phyloP scores from a whole-genome alignment of 352 stramenopile species.

The Lagenidium giganteum region DNA sequence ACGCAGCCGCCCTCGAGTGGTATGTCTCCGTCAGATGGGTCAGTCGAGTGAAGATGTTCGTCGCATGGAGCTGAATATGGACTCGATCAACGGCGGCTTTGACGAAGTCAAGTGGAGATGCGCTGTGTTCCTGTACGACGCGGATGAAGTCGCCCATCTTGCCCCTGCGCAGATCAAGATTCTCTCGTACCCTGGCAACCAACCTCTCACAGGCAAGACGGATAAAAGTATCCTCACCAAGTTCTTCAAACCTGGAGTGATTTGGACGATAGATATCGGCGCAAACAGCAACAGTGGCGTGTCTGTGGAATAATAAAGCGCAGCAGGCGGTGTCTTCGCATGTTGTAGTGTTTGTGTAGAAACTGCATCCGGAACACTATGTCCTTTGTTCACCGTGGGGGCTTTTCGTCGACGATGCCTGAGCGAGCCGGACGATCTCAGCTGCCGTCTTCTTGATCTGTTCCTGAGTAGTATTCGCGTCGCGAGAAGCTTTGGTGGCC shows the following conservation, averaged over 20 bases:
- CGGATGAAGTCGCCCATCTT: constrained; percentile 72
- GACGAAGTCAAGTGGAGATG: constrained; percentile 88
- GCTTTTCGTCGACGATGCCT: not conserved
- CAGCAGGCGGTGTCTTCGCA: too few relatives aligned
- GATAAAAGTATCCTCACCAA: constrained; percentile 66
- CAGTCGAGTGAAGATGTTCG: constrained; percentile 68
- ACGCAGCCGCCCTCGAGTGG: constrained; percentile 35
- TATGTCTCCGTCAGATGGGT: constrained; percentile 62
- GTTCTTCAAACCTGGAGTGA: constrained; percentile 65
- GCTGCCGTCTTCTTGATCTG: constrained; percentile 44
- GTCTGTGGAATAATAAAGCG: constrained; percentile 16
- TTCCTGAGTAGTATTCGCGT: constrained; percentile 15
- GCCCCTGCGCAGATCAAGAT: constrained; percentile 81
- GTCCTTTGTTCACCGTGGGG: too few relatives aligned
- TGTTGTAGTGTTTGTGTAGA: too few relatives aligned
- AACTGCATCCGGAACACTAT: too few relatives aligned
- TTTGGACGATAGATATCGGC: constrained; percentile 84
- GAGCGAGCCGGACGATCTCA: constrained; percentile 31
- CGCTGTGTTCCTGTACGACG: constrained; percentile 76
- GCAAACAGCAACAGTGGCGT: constrained; percentile 35
- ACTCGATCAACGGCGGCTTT: constrained; percentile 74
- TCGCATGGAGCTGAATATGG: constrained; percentile 76
- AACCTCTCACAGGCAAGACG: constrained; percentile 54
- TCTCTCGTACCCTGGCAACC: constrained; percentile 64
- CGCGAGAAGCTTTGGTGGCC: constrained; percentile 1